Base-by-base conservation (phyloP, 2,329 filamentous ascomycete species). In the Cryphonectria naterciae region DNA sequence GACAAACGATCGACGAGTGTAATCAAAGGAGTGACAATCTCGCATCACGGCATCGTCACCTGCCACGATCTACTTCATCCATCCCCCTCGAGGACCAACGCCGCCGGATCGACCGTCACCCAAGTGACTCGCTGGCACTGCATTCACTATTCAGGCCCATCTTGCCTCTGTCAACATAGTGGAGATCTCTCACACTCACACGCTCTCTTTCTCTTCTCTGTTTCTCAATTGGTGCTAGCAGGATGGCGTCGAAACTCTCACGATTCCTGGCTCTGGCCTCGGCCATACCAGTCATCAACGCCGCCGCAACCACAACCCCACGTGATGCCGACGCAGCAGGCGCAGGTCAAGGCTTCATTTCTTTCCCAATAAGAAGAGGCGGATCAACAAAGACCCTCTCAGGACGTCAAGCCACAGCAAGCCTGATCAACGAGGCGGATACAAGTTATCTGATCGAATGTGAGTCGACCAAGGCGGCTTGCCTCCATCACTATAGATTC, bases 361-460 rank as follows among this genome's bases (percentile, higher is more conserved):
- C 72, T 54, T 73, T 73, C 28, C 72, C 72, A 8, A 73, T 73
- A 60, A 68, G 41, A 46, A 62, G 70, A 32, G 65, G 49, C 28
- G 43, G 37, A 1, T 66, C 63, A 15, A 64, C 70, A 15, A 71
- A n/a, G 54, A 69, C 67, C 19, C 68, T 73, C 13, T 66, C 68
- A 6, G 70, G 67, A 11, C 70, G 72, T 11, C 67, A 72, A 25
- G 70, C 69, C 41, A 62, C 70, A 22, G 72, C 68, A 22, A 70
- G 70, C 13, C 49, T 73, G 46, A 62, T 72, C 25, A 73, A 73
- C 25, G 70, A 72, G 62, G 52, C 61, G n/a, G 70, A 71, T 25
- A 73, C 72, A 28, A 73, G 72, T 62, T 73, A 73, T 46, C 67
- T 70, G 19, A 72, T 73, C 22, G 72, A 72, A 46, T 19, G 68